These are phyloP conservation scores for Starmera quercuum DNA, from an alignment of 805 yeast species.

Conservation along the genomic window DNA sequence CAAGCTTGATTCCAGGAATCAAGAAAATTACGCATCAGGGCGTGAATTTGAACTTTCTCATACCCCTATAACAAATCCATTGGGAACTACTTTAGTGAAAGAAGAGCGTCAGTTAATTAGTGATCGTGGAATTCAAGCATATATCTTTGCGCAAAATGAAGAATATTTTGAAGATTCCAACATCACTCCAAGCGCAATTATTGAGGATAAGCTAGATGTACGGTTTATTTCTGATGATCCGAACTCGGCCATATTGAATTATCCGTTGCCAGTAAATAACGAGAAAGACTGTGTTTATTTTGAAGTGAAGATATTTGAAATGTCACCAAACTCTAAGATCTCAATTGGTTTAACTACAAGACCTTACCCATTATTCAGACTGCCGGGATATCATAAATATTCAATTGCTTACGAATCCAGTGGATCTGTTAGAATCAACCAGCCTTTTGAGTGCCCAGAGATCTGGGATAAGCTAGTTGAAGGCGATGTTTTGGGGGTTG, in stretches of 20 bases:
- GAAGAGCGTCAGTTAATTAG: constrained; percentile 11
- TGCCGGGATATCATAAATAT: constrained; percentile 67
- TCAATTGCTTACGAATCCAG: constrained; percentile 69
- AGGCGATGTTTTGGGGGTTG: constrained; percentile 93
- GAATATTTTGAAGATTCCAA: constrained; percentile 9
- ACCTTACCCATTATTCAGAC: constrained; percentile 68
- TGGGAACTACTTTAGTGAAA: not conserved
- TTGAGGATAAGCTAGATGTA: constrained; percentile 12
- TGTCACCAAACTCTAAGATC: constrained; percentile 37
- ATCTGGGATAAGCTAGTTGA: constrained; percentile 43
- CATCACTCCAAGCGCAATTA: constrained; percentile 3
- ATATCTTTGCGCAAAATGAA: constrained; percentile 8
- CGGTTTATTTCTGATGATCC: constrained; percentile 7
- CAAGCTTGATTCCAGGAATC: not conserved
- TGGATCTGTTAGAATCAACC: constrained; percentile 61
- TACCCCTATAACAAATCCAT: not conserved
- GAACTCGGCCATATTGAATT: constrained; percentile 22
- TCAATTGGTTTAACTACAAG: constrained; percentile 62
- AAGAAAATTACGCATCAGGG: constrained; percentile 12
- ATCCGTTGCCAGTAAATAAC: constrained; percentile 38
- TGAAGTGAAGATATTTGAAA: constrained; percentile 47
- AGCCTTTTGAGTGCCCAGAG: constrained; percentile 41
- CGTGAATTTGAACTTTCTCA: constrained; percentile 21
- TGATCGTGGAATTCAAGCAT: constrained; percentile 16
- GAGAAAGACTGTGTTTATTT: constrained; percentile 60